Conservation (phyloP, 176 grass and related monocot genomes). For the Chrysopogon serrulatus region DNA sequence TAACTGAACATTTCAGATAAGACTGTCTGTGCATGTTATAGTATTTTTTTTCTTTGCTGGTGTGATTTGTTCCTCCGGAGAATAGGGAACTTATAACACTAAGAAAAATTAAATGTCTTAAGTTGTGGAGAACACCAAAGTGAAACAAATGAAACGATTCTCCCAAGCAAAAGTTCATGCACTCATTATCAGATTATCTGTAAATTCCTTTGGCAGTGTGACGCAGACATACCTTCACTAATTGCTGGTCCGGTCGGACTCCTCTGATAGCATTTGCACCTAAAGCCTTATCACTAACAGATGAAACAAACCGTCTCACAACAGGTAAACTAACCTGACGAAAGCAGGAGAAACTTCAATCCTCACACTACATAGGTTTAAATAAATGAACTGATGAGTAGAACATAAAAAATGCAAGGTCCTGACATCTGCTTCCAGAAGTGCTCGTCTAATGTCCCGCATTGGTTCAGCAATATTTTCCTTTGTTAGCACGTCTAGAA, state of each 20-base stretch:
- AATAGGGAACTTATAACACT: neutral
- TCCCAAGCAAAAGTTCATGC: neutral
- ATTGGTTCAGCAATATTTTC: conserved; percentile 94
- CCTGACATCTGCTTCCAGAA: conserved; percentile 90
- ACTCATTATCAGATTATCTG: neutral
- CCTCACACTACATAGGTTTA: neutral
- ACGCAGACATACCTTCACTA: conserved; percentile 71
- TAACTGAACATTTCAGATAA: neutral
- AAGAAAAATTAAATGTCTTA: neutral
- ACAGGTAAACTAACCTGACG: conserved; percentile 83
- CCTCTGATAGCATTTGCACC: conserved; percentile 77
- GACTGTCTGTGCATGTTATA: neutral
- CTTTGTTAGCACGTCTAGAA: conserved; percentile 80
- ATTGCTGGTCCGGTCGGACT: conserved; percentile 83
- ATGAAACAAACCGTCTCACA: conserved; percentile 79
- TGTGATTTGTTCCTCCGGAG: neutral
- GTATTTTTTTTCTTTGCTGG: neutral
- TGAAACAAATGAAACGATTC: neutral
- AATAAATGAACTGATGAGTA: neutral
- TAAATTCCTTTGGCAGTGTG: neutral
- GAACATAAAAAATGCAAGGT: neutral
- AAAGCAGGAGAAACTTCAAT: neutral
- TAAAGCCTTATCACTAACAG: conserved; percentile 76
- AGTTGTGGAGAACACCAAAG: neutral
- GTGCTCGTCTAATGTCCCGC: conserved; percentile 93